Evolutionary conservation across 2,329 filamentous ascomycete genomes (phyloP).

Genomic region (Emmonsiellopsis sp.): DNA sequence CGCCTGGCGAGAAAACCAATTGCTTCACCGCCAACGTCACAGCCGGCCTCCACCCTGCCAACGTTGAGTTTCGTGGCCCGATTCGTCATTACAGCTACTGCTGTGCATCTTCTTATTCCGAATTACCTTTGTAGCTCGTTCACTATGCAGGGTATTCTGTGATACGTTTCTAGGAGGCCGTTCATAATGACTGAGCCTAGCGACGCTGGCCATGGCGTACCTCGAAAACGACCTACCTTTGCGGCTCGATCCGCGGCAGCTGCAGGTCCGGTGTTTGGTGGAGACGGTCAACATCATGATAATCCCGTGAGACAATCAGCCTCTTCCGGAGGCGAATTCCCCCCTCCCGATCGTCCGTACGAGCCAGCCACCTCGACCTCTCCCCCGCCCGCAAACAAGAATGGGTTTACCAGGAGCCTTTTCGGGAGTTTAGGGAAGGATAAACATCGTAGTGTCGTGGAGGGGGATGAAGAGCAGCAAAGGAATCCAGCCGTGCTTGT

Average conservation of each 20-base stretch:
- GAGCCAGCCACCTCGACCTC: conserved; percentile 14
- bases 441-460: not conserved
- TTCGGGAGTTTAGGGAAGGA: conserved; percentile 1
- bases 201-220: conserved; percentile 3
- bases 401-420: conserved; percentile 5
- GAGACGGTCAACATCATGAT: conserved; percentile 18
- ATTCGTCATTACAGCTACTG: not conserved
- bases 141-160: conserved; percentile 1
- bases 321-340: conserved; percentile 15
- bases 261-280: conserved; percentile 27
- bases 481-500: conserved; percentile 3
- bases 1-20: too few relatives aligned
- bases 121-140: not conserved
- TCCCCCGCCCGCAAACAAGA: conserved; percentile 11
- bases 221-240: conserved; percentile 30
- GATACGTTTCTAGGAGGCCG: not conserved
- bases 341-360: not conserved
- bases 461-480: not conserved
- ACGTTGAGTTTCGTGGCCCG: too few relatives aligned
- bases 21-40: too few relatives aligned
- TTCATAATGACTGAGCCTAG: not conserved
- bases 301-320: conserved; percentile 16
- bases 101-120: not conserved
- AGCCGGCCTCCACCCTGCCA: too few relatives aligned
- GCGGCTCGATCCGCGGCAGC: conserved; percentile 29